Percentiles rank a stretch among this genome's conserved stretches.
These are phyloP conservation scores for Hypericum androsaemum DNA, from an alignment of 345 rosid genomes.

Conservation along the genomic window DNA sequence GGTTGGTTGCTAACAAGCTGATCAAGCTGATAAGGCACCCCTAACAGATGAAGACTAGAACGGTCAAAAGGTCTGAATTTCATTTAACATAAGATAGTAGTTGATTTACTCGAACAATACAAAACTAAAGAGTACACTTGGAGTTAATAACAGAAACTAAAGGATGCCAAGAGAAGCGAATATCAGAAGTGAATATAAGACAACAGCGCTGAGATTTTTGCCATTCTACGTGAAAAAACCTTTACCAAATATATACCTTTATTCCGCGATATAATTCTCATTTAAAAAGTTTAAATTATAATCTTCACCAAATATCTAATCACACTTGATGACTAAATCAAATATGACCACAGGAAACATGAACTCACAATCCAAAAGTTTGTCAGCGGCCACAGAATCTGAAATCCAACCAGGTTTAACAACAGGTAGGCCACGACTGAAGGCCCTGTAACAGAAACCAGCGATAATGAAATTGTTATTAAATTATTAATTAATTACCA, in stretches of 20 bases:
- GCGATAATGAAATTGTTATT: neutral
- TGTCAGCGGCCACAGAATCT: conserved; percentile 67
- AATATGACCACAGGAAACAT: conserved; percentile 6
- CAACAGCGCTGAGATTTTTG: too few relatives aligned
- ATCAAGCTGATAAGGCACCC: conserved; percentile 89
- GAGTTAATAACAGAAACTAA: too few relatives aligned
- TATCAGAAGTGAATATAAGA: too few relatives aligned
- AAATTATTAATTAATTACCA: too few relatives aligned
- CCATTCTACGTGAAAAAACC: too few relatives aligned
- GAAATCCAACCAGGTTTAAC: conserved; percentile 85
- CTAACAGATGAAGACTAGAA: conserved; percentile 25
- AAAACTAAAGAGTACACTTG: too few relatives aligned
- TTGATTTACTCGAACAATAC: neutral
- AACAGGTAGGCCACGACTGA: conserved; percentile 85
- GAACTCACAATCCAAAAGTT: conserved; percentile 73
- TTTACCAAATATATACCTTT: too few relatives aligned
- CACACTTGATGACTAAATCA: neutral
- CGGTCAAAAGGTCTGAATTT: conserved; percentile 9
- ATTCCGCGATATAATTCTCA: too few relatives aligned
- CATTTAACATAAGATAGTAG: neutral
- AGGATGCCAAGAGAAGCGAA: too few relatives aligned
- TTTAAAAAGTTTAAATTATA: too few relatives aligned
- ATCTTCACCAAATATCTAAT: too few relatives aligned
- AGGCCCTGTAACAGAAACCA: conserved; percentile 46
- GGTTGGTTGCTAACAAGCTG: conserved; percentile 78